Evolutionary conservation across 83 land plant species (phyloP).

Genomic region (Thuja plicata): DNA sequence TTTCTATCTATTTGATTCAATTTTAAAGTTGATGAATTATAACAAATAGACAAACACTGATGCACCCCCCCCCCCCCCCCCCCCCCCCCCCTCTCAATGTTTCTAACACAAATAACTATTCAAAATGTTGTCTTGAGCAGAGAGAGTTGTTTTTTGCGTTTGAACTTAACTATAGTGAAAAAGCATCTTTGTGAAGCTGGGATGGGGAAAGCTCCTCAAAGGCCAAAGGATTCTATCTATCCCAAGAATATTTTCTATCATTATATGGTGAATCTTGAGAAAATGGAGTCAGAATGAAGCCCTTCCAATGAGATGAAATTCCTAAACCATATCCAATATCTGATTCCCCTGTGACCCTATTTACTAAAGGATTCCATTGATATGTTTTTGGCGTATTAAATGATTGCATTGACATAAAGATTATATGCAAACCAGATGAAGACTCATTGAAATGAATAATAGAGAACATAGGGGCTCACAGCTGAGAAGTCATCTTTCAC

Average conservation of each 20-base stretch:
- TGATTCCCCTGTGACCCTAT: conserved; percentile 44
- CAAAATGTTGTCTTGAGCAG: conserved; percentile 85
- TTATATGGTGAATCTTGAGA: conserved; percentile 17
- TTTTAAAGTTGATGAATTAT: too few species aligned
- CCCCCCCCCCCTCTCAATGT: too few species aligned
- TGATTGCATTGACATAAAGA: too few species aligned
- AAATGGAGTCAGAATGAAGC: conserved; percentile 18
- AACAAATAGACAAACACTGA: too few species aligned
- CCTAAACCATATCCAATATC: conserved; percentile 18
- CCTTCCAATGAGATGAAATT: conserved; percentile 6
- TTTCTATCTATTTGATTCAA: too few species aligned
- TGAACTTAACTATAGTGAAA: conserved; percentile 42
- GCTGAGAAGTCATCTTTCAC: too few species aligned
- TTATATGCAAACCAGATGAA: too few species aligned
- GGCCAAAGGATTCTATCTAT: conserved; percentile 44
- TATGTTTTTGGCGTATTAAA: too few species aligned
- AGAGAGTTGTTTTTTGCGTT: conserved; percentile 53
- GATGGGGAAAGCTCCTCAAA: conserved; percentile 81
- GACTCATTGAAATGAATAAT: too few species aligned
- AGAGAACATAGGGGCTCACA: too few species aligned
- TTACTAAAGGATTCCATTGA: conserved; percentile 38
- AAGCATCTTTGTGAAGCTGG: conserved; percentile 49
- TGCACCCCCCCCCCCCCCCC: too few species aligned
- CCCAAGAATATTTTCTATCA: conserved; percentile 16
- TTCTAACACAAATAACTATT: conserved; percentile 81